phyloP scores from a whole-genome alignment of 805 yeast genomes.

The Saccharomyces eubayanus region DNA sequence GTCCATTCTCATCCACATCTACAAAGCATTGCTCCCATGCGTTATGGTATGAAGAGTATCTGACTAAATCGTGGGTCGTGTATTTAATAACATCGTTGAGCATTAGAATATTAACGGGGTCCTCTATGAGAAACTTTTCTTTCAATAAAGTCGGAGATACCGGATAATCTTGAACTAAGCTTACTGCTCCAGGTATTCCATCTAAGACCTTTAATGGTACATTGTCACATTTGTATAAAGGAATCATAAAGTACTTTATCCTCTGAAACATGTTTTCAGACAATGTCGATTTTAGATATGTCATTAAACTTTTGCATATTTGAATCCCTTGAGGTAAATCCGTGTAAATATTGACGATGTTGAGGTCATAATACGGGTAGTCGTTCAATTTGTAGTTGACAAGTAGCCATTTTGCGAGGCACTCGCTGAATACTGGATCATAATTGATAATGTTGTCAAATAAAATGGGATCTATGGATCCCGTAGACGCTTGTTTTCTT shows the following conservation, averaged over 20 bases:
- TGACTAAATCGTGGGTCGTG: constrained; percentile 23
- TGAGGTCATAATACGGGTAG: constrained; percentile 62
- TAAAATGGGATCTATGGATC: background rate
- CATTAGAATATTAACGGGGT: constrained; percentile 25
- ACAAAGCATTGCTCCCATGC: constrained; percentile 25
- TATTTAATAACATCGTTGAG: constrained; percentile 24
- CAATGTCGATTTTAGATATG: constrained; percentile 12
- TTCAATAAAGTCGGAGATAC: constrained; percentile 7
- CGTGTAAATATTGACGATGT: constrained; percentile 23
- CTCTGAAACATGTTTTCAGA: constrained; percentile 18
- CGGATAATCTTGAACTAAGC: constrained; percentile 11
- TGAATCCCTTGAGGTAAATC: constrained; percentile 20
- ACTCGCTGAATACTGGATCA: constrained; percentile 16
- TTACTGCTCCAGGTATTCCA: constrained; percentile 16
- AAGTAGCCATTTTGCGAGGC: constrained; percentile 65
- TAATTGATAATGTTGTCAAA: constrained; percentile 5
- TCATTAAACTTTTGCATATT: constrained; percentile 14
- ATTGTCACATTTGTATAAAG: constrained; percentile 17
- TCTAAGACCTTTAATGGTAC: constrained; percentile 1
- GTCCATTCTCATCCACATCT: constrained; percentile 7
- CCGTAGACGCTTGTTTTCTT: background rate
- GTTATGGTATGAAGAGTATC: constrained; percentile 3
- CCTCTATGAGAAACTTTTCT: constrained; percentile 15
- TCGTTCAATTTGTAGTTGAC: constrained; percentile 60
- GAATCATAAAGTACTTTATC: constrained; percentile 22